Percentiles rank a stretch among this genome's conserved stretches.
These are phyloP conservation scores for Colletotrichum limetticola DNA, from an alignment of 2,329 filamentous ascomycete species.

Conservation along the genomic window DNA sequence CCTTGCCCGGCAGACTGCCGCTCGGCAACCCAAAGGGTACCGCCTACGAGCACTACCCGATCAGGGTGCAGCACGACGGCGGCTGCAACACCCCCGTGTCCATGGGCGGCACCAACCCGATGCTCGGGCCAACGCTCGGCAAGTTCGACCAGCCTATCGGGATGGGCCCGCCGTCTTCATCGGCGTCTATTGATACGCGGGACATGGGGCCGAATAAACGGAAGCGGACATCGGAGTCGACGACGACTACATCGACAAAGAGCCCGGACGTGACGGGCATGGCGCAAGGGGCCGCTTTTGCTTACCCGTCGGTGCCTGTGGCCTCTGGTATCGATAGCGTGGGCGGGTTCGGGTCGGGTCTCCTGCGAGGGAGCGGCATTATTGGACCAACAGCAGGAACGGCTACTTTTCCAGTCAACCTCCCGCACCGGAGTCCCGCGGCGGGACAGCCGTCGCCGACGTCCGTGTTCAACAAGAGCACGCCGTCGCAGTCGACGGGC, in stretches of 20 bases:
- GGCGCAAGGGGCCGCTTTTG: neutral
- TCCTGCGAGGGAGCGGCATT: slow-evolving; percentile 12
- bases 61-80: neutral
- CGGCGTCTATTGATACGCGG: neutral
- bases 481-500: slow-evolving; percentile 24
- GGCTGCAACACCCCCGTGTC: neutral
- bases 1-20: slow-evolving; percentile 57
- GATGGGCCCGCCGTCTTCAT: neutral
- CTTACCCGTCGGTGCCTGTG: neutral
- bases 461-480: slow-evolving; percentile 16
- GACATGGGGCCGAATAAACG: slow-evolving; percentile 36
- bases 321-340: neutral
- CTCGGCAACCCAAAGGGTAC: slow-evolving; percentile 41
- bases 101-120: neutral
- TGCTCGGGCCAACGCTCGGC: neutral
- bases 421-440: slow-evolving; percentile 27
- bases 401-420: neutral
- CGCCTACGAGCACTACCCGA: slow-evolving; percentile 6
- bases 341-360: slow-evolving; percentile 12
- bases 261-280: neutral
- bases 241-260: neutral
- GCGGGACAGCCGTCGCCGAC: slow-evolving; percentile 8
- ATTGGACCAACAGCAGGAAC: neutral
- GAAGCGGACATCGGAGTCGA: slow-evolving; percentile 33
- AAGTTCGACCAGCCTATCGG: neutral